Evolutionary conservation across 192 early-diverging fungal species (phyloP).

Genomic region (Linnemannia hyalina): DNA sequence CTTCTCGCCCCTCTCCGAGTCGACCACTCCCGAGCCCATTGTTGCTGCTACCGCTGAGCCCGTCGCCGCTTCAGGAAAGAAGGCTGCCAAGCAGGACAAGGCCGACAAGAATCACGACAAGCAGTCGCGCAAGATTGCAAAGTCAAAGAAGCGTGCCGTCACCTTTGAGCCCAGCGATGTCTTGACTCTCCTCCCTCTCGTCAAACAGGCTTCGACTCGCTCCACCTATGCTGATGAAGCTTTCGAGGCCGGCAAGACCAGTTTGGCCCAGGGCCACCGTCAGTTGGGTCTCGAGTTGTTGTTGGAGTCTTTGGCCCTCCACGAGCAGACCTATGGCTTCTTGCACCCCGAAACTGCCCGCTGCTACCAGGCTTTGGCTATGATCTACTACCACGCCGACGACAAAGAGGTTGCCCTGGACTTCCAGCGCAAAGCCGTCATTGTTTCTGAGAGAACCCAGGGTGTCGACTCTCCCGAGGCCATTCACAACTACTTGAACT

Average conservation of each 20-base stretch:
- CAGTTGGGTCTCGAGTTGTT: constrained; percentile 86
- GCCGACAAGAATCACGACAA: constrained; percentile 57
- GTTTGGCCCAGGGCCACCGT: constrained; percentile 83
- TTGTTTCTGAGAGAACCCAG: constrained; percentile 85
- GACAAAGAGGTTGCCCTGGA: constrained; percentile 75
- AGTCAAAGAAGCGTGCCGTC: constrained; percentile 65
- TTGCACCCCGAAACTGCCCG: constrained; percentile 92
- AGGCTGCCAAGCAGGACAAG: constrained; percentile 40
- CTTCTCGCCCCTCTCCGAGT: constrained; percentile 59
- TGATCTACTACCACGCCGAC: constrained; percentile 82
- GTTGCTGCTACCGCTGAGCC: constrained; percentile 38
- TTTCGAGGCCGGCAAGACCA: constrained; percentile 86
- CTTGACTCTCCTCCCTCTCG: constrained; percentile 77
- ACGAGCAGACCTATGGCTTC: constrained; percentile 95
- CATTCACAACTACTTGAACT: constrained; percentile 89
- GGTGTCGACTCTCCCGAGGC: constrained; percentile 92
- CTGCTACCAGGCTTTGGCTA: constrained; percentile 85
- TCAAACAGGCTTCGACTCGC: constrained; percentile 75
- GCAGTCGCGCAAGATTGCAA: constrained; percentile 51
- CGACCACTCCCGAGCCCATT: constrained; percentile 53
- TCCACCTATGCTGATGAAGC: constrained; percentile 90
- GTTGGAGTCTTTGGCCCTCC: constrained; percentile 84
- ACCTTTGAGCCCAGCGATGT: constrained; percentile 78
- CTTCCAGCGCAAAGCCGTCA: constrained; percentile 83
- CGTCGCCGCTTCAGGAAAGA: constrained; percentile 32